Conservation (phyloP, 2,329 filamentous ascomycete species). For the Neonectria faginata region DNA sequence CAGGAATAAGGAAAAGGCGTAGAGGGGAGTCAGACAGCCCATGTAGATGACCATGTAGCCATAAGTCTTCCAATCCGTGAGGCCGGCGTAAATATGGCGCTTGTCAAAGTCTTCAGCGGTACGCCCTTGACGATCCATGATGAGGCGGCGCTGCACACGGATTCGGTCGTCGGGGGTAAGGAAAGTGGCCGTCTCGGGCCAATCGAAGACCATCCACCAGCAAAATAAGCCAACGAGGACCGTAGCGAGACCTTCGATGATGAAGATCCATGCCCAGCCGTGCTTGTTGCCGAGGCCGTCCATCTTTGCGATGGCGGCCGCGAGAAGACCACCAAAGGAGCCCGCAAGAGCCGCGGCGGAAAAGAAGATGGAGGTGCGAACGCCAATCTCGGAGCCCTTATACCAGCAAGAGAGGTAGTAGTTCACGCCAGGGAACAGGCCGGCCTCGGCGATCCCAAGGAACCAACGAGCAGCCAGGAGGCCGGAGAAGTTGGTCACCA, state of each 20-base stretch:
- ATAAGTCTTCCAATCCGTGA: slow-evolving; percentile 82
- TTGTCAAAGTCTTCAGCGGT: slow-evolving; percentile 76
- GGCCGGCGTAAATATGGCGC: slow-evolving; percentile 75
- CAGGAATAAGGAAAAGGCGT: slow-evolving; percentile 66
- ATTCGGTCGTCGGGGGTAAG: slow-evolving; percentile 73
- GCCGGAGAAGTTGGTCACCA: slow-evolving; percentile 58
- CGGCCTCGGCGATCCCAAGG: slow-evolving; percentile 75
- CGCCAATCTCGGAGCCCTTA: slow-evolving; percentile 78
- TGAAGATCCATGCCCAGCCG: slow-evolving; percentile 73
- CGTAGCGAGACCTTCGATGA: slow-evolving; percentile 76
- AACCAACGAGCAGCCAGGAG: slow-evolving; percentile 64
- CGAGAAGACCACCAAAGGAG: slow-evolving; percentile 77
- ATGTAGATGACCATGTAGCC: slow-evolving; percentile 61
- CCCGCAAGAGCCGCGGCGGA: slow-evolving; percentile 81
- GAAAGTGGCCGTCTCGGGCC: slow-evolving; percentile 79
- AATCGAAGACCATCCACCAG: slow-evolving; percentile 83
- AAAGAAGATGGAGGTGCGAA: slow-evolving; percentile 80
- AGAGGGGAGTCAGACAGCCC: slow-evolving; percentile 61
- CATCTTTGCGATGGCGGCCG: slow-evolving; percentile 76
- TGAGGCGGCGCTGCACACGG: slow-evolving; percentile 75
- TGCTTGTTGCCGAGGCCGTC: slow-evolving; percentile 63
- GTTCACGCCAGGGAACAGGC: slow-evolving; percentile 73
- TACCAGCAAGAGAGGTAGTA: slow-evolving; percentile 85
- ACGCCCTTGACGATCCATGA: slow-evolving; percentile 75
- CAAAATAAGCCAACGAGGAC: slow-evolving; percentile 72